Percentiles rank a stretch among this genome's conserved stretches.
These are phyloP conservation scores for Rhynchosporium agropyri DNA, from an alignment of 2,329 filamentous ascomycete genomes.

Conservation along the genomic window DNA sequence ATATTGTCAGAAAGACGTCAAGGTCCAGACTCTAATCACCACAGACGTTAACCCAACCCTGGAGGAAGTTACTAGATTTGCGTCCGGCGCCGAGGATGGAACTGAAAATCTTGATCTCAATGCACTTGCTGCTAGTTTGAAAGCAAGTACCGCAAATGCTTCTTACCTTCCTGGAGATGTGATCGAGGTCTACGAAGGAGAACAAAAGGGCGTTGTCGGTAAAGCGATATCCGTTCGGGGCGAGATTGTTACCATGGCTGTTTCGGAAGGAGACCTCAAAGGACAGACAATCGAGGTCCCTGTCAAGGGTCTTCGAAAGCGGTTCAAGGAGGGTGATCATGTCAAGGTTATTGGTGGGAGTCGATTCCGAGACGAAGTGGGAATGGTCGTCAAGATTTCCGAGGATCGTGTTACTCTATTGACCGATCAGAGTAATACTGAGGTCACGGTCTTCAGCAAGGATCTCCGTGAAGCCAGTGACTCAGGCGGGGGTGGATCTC, in stretches of 20 bases:
- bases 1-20: slow-evolving; percentile 91
- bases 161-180: slow-evolving; percentile 90
- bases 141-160: slow-evolving; percentile 77
- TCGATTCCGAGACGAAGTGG: slow-evolving; percentile 91
- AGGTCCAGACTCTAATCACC: slow-evolving; percentile 80
- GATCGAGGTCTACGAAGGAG: slow-evolving; percentile 95
- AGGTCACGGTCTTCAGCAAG: slow-evolving; percentile 98
- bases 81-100: slow-evolving; percentile 84
- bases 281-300: slow-evolving; percentile 92
- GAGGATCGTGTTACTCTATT: slow-evolving; percentile 92
- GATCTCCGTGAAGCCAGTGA: slow-evolving; percentile 93
- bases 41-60: slow-evolving; percentile 91
- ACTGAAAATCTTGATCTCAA: slow-evolving; percentile 92
- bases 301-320: slow-evolving; percentile 87
- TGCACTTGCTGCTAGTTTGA: slow-evolving; percentile 85
- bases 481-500: slow-evolving; percentile 78
- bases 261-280: slow-evolving; percentile 78
- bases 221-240: slow-evolving; percentile 83
- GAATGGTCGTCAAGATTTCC: slow-evolving; percentile 92
- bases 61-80: slow-evolving; percentile 95
- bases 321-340: slow-evolving; percentile 91
- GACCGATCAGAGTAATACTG: slow-evolving; percentile 88
- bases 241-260: slow-evolving; percentile 87
- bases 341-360: slow-evolving; percentile 98
- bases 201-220: slow-evolving; percentile 89